These are phyloP conservation scores for Bothia castanella DNA, from an alignment of 1,284 basidiomycete species.

Conservation along the genomic window DNA sequence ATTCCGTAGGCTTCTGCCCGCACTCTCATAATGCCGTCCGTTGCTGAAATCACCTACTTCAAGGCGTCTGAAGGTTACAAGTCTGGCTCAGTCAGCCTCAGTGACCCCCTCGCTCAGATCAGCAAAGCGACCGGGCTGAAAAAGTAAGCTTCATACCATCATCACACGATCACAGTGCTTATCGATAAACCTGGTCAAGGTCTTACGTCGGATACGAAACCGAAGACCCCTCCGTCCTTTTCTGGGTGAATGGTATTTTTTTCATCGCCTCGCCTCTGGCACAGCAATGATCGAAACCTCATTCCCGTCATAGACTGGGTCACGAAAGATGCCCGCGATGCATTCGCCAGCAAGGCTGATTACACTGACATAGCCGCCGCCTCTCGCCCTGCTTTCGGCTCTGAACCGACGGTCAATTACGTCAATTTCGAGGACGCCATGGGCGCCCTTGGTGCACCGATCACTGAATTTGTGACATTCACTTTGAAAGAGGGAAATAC, in stretches of 20 bases:
- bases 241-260: conserved; percentile 30
- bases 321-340: conserved; percentile 20
- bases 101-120: conserved; percentile 11
- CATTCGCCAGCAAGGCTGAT: conserved; percentile 12
- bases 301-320: conserved; percentile 23
- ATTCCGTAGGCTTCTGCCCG: background rate
- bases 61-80: conserved; percentile 24
- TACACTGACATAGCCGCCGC: conserved; percentile 7
- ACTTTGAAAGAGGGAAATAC: conserved; percentile 25
- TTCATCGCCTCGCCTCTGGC: background rate
- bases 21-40: conserved; percentile 25
- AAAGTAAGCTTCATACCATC: conserved; percentile 10
- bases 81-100: conserved; percentile 17
- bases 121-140: conserved; percentile 20
- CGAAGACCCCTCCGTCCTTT: conserved; percentile 26
- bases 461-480: conserved; percentile 35
- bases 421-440: conserved; percentile 25
- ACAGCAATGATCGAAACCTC: conserved; percentile 8
- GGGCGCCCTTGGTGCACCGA: conserved; percentile 25
- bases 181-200: conserved; percentile 22
- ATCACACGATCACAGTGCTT: background rate
- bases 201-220: conserved; percentile 32
- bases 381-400: conserved; percentile 17
- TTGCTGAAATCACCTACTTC: conserved; percentile 27
- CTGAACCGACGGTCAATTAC: conserved; percentile 15